Percentiles rank a stretch among this genome's conserved stretches.
These are phyloP conservation scores for Penicillium sp. DNA, from an alignment of 2,329 filamentous ascomycete genomes.

Conservation along the genomic window DNA sequence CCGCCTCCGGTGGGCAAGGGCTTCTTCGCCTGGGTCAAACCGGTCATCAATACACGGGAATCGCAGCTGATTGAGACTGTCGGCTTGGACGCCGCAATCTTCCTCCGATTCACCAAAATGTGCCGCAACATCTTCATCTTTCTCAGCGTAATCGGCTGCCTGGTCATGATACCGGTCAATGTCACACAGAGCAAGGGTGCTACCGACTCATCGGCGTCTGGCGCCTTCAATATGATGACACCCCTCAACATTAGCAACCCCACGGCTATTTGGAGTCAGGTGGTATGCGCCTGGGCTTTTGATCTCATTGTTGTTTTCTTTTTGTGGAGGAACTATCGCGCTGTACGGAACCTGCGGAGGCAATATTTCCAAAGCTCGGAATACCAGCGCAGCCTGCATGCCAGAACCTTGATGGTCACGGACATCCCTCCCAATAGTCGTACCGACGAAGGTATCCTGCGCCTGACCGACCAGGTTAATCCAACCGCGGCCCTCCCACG, in stretches of 20 bases:
- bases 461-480: slow-evolving; percentile 75
- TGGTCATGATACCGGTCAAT: slow-evolving; percentile 79
- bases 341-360: slow-evolving; percentile 67
- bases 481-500: slow-evolving; percentile 75
- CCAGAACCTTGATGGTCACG: slow-evolving; percentile 66
- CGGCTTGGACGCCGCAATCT: slow-evolving; percentile 86
- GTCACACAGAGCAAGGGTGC: slow-evolving; percentile 50
- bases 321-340: slow-evolving; percentile 86
- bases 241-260: slow-evolving; percentile 48
- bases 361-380: slow-evolving; percentile 81
- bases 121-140: slow-evolving; percentile 82
- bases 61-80: slow-evolving; percentile 73
- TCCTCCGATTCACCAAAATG: slow-evolving; percentile 86
- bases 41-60: slow-evolving; percentile 76
- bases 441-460: slow-evolving; percentile 82
- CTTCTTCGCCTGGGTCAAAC: slow-evolving; percentile 81
- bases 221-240: slow-evolving; percentile 48
- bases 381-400: slow-evolving; percentile 83
- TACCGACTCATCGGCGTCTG: slow-evolving; percentile 20
- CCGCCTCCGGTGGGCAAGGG: slow-evolving; percentile 83
- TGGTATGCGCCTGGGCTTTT: slow-evolving; percentile 61
- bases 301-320: slow-evolving; percentile 75
- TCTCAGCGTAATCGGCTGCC: slow-evolving; percentile 69
- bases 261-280: slow-evolving; percentile 57
- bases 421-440: slow-evolving; percentile 76